phyloP scores from a whole-genome alignment of 2,329 filamentous ascomycete genomes.

The Aspergillus hortae region DNA sequence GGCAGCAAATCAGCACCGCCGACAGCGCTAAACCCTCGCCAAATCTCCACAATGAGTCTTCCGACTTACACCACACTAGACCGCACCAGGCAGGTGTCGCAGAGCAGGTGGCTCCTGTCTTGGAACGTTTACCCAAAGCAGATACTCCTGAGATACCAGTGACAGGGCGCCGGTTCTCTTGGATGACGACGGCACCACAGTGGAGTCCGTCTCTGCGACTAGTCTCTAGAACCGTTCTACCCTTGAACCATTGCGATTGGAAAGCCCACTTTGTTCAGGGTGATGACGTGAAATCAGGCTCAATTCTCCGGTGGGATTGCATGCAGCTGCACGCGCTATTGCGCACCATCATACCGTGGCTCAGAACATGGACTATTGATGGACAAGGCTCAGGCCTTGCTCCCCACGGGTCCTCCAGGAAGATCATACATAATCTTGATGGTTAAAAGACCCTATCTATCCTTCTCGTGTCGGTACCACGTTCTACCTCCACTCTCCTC shows the following conservation, averaged over 20 bases:
- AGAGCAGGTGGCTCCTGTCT: background rate
- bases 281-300: background rate
- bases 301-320: background rate
- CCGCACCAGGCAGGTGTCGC: background rate
- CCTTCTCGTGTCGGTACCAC: background rate
- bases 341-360: constrained; percentile 13
- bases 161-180: background rate
- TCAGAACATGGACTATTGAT: background rate
- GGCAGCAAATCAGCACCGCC: too few relatives aligned
- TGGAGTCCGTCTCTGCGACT: background rate
- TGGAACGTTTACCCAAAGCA: background rate
- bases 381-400: background rate
- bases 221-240: background rate
- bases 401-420: background rate
- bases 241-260: background rate
- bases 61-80: background rate
- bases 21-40: background rate
- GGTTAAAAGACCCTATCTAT: background rate
- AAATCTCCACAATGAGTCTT: background rate
- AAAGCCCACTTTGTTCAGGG: background rate
- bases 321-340: constrained; percentile 8
- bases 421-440: background rate
- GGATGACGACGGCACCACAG: too few relatives aligned
- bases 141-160: background rate
- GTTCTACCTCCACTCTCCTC: background rate